Evolutionary conservation across 768 basidiomycete species (phyloP), one percentile per base, ranked within the genome.

Genomic region (Grammothele lineata): DNA sequence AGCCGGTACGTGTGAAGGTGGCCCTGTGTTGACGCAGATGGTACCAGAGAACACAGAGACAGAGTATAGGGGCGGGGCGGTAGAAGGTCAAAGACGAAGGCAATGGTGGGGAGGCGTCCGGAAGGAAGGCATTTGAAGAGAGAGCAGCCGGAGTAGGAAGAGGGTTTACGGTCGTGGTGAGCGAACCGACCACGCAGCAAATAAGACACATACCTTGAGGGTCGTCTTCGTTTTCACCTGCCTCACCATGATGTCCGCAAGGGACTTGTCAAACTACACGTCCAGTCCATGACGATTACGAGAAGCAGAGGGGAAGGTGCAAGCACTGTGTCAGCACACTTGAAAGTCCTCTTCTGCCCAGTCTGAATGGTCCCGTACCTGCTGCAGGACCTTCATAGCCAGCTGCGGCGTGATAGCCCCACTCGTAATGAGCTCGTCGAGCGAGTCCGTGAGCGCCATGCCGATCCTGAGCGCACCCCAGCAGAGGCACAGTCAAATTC

Each of bases 351-450:
- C n/a, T n/a, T n/a, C n/a, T n/a, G n/a, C n/a, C n/a, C n/a, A n/a
- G n/a, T n/a, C n/a, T n/a, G n/a, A n/a, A n/a, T n/a, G n/a, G n/a
- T 7, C 27, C 27, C 53, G 53, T 57, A 96, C 95, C 89, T 97
- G 95, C 62, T 88, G 86, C 48, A 98, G 69, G n/a, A 96, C 92
- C 68, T 95, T 91, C 86, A 97, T 92, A n/a, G 95, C 96, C 57
- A 98, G 67, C 70, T 98, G 95, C 11, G 95, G 95, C 17, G 93
- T 95, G 60, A 99, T 99, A 40, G 90, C 83, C 2, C 95, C 95
- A 61, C 87, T 88, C 37, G 93, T 95, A 59, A 99, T 97, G 56
- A 99, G 80, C 70, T 98, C 95, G 70, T 99, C 96, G 58, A 99
- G 81, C 55, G 95, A 93, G 73, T 99, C 96, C 12, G 94, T 95